A percentile compares a stretch with the other conserved stretches of the same genome.
phyloP scores from a whole-genome alignment of 768 basidiomycete genomes.

The Suillus subluteus region DNA sequence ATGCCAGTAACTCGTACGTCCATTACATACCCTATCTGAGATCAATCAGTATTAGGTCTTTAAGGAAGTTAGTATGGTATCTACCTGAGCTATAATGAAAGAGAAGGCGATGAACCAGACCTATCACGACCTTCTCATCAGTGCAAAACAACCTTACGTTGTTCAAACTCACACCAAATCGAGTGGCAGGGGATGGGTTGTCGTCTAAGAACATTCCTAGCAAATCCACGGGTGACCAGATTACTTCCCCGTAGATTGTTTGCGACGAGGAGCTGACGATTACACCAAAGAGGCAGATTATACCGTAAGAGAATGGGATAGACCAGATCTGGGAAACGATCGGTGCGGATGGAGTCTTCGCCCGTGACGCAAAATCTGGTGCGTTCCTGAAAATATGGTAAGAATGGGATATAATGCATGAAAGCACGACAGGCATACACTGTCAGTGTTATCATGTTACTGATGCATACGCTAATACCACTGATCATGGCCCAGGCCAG shows the following conservation, averaged over 20 bases:
- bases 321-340: conserved; percentile 63
- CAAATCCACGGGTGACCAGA: conserved; percentile 76
- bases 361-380: conserved; percentile 66
- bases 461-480: conserved; percentile 70
- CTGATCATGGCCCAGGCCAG: conserved; percentile 72
- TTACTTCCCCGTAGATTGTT: conserved; percentile 68
- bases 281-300: conserved; percentile 76
- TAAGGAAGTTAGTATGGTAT: conserved; percentile 1
- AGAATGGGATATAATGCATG: neutral
- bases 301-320: conserved; percentile 67
- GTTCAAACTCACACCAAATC: conserved; percentile 52
- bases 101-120: conserved; percentile 74
- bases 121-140: conserved; percentile 25
- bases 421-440: conserved; percentile 42
- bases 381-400: conserved; percentile 49
- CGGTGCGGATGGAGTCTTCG: conserved; percentile 53
- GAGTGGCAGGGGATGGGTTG: conserved; percentile 56
- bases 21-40: conserved; percentile 8
- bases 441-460: conserved; percentile 72
- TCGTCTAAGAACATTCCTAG: conserved; percentile 65
- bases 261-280: conserved; percentile 74
- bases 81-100: conserved; percentile 72
- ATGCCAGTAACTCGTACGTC: conserved; percentile 16
- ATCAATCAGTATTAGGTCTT: neutral
- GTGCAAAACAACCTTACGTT: neutral